A percentile compares a stretch with the other conserved stretches of the same genome.
phyloP scores from a whole-genome alignment of 352 stramenopile genomes.

The Phytopythium kandeliae region DNA sequence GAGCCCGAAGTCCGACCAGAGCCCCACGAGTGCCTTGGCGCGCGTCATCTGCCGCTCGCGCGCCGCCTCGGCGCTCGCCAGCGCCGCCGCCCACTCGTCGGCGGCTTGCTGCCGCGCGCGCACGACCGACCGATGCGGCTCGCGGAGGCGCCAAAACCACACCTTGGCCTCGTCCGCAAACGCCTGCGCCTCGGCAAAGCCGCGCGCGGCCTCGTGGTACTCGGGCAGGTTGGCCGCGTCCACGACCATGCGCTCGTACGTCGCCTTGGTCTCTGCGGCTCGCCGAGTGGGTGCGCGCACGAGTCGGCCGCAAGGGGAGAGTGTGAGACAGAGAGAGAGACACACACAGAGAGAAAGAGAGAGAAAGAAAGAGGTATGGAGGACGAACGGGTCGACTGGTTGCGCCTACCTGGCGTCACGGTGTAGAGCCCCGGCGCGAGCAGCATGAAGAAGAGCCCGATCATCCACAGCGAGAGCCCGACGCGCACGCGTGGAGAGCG shows the following conservation, averaged over 20 bases:
- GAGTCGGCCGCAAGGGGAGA: not conserved
- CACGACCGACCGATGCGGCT: conserved; percentile 62
- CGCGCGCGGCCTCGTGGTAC: conserved; percentile 64
- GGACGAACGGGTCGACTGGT: too few relatives aligned
- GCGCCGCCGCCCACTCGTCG: conserved; percentile 51
- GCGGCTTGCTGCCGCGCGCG: conserved; percentile 44
- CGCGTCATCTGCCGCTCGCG: conserved; percentile 74
- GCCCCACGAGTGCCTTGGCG: conserved; percentile 66
- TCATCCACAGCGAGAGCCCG: conserved; percentile 55
- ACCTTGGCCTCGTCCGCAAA: conserved; percentile 71
- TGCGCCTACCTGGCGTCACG: conserved; percentile 33
- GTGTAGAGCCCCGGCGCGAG: conserved; percentile 46
- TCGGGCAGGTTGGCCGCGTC: conserved; percentile 72
- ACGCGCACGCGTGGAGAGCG: conserved; percentile 60
- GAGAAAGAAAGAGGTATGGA: too few relatives aligned
- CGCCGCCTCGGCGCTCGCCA: conserved; percentile 46
- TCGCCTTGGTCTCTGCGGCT: conserved; percentile 50
- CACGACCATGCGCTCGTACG: conserved; percentile 73
- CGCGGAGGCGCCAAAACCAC: conserved; percentile 84
- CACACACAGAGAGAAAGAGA: too few relatives aligned
- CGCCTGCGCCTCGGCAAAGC: conserved; percentile 43
- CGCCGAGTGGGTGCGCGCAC: too few relatives aligned
- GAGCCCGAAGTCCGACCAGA: conserved; percentile 84
- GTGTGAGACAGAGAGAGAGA: not conserved
- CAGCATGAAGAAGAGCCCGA: conserved; percentile 85